A percentile compares a stretch with the other conserved stretches of the same genome.
Conservation (phyloP, 805 yeast species). For the Candida glaebosa region DNA sequence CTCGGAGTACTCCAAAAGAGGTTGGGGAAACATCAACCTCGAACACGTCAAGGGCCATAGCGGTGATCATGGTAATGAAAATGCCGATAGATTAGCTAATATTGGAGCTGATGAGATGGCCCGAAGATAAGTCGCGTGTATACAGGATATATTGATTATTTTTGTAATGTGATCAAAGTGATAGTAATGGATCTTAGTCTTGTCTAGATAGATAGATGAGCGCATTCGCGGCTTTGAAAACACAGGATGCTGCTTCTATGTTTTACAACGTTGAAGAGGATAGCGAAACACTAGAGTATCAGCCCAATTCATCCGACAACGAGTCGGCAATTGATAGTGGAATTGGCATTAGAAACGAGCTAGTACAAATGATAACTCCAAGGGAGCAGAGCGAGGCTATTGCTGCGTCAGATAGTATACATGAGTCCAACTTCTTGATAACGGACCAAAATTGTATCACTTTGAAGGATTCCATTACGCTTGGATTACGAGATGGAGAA, state of each 20-base stretch:
- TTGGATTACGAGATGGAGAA: conserved; percentile 45
- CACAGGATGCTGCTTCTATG: conserved; percentile 11
- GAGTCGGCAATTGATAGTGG: conserved; percentile 11
- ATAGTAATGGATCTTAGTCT: neutral
- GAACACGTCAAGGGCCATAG: conserved; percentile 71
- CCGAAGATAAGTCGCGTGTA: no score
- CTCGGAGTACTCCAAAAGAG: conserved; percentile 24
- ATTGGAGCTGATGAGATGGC: conserved; percentile 46
- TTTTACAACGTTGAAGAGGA: conserved; percentile 14
- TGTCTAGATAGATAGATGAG: conserved; percentile 19
- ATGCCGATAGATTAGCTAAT: conserved; percentile 74
- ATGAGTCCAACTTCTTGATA: conserved; percentile 35
- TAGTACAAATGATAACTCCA: conserved; percentile 1
- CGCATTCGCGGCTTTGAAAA: conserved; percentile 30
- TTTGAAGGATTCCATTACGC: conserved; percentile 24
- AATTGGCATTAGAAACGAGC: conserved; percentile 1
- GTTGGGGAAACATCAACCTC: conserved; percentile 42
- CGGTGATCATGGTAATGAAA: conserved; percentile 67
- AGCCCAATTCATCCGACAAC: conserved; percentile 27
- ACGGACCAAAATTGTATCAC: conserved; percentile 35
- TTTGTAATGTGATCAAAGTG: neutral
- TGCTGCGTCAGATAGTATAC: neutral
- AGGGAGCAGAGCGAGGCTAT: conserved; percentile 3
- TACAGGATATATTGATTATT: neutral
- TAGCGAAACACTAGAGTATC: conserved; percentile 16